These are phyloP conservation scores for Epicoccum sorghinum DNA, from an alignment of 2,329 filamentous ascomycete genomes.

Conservation along the genomic window DNA sequence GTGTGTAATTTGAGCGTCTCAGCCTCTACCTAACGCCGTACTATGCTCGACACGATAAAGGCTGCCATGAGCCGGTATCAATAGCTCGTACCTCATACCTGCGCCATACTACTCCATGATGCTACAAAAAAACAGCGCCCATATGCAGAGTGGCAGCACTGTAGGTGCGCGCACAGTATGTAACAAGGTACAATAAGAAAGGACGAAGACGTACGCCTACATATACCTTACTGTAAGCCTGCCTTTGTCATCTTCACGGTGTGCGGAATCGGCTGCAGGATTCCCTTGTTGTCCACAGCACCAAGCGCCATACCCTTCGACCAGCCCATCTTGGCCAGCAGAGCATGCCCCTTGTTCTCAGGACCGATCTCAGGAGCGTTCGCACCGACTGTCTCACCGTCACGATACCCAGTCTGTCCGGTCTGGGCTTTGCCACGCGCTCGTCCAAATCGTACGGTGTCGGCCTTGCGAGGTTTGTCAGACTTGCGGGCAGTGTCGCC, in stretches of 20 bases:
- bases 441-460: conserved; percentile 20
- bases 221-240: conserved; percentile 60
- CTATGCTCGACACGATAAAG: background rate
- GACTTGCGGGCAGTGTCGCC: conserved; percentile 13
- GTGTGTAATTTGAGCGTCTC: background rate
- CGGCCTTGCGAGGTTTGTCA: conserved; percentile 14
- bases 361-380: conserved; percentile 81
- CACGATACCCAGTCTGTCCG: conserved; percentile 62
- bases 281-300: conserved; percentile 82
- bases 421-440: conserved; percentile 24
- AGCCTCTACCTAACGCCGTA: conserved; percentile 5
- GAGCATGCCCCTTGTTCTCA: conserved; percentile 81
- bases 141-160: background rate
- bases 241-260: conserved; percentile 86
- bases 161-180: too few relatives aligned
- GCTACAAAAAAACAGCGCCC: conserved; percentile 8
- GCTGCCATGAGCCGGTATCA: background rate
- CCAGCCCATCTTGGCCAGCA: conserved; percentile 99
- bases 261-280: conserved; percentile 82
- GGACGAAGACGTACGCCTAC: too few relatives aligned
- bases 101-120: conserved; percentile 7
- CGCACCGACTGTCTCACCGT: conserved; percentile 88
- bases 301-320: conserved; percentile 84
- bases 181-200: background rate
- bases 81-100: background rate